These are phyloP conservation scores for Tetrapisispora fleetii DNA, from an alignment of 805 yeast species.

Conservation along the genomic window DNA sequence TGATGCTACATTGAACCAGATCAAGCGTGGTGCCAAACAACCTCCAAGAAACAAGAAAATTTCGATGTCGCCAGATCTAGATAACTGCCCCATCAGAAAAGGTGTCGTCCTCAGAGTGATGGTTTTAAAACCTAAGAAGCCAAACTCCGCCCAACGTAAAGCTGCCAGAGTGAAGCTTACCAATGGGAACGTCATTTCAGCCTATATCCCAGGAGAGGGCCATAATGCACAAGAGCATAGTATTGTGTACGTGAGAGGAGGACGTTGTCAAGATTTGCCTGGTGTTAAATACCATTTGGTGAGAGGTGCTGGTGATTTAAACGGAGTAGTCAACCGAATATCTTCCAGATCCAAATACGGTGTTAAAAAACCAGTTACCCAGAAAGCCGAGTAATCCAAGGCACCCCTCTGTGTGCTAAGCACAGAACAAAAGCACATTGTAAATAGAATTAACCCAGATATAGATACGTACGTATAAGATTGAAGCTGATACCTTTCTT, in stretches of 20 bases:
- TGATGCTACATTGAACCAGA: slow-evolving; percentile 68
- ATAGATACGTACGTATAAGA: not conserved
- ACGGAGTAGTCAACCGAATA: slow-evolving; percentile 88
- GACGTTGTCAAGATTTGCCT: slow-evolving; percentile 94
- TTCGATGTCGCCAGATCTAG: slow-evolving; percentile 72
- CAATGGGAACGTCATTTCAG: slow-evolving; percentile 80
- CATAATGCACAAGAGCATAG: slow-evolving; percentile 97
- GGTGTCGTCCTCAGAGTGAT: slow-evolving; percentile 92
- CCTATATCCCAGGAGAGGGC: slow-evolving; percentile 97
- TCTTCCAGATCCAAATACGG: slow-evolving; percentile 92
- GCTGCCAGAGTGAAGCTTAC: slow-evolving; percentile 90
- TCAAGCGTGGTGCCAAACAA: slow-evolving; percentile 50
- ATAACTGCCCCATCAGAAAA: slow-evolving; percentile 73
- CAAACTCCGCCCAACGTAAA: slow-evolving; percentile 96
- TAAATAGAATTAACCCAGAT: not conserved
- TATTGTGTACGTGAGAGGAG: slow-evolving; percentile 95
- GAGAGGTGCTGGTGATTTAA: slow-evolving; percentile 86
- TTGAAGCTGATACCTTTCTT: too few relatives aligned
- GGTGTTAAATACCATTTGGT: slow-evolving; percentile 94
- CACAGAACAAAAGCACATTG: too few relatives aligned
- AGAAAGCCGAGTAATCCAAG: not conserved
- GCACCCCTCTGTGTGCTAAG: too few relatives aligned
- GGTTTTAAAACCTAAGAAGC: slow-evolving; percentile 95
- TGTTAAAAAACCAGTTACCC: slow-evolving; percentile 61
- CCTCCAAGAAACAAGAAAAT: slow-evolving; percentile 32